These are phyloP conservation scores for Penicillium sp. DNA, from an alignment of 2,329 filamentous ascomycete genomes.

Conservation along the genomic window DNA sequence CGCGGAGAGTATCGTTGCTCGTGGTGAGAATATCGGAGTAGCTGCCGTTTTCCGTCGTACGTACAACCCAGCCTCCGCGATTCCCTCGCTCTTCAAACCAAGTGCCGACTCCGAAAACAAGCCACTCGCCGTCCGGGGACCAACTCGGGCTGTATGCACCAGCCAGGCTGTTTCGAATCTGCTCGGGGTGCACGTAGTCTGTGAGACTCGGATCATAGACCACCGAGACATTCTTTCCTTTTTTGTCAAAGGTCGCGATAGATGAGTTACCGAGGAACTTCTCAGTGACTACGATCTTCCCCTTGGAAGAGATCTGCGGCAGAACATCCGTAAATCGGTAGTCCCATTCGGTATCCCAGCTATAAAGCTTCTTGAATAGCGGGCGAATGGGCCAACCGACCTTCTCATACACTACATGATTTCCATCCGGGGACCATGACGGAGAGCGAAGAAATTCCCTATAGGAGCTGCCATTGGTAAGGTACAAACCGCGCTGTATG, in stretches of 20 bases:
- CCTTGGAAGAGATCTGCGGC: constrained; percentile 32
- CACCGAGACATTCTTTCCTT: constrained; percentile 25
- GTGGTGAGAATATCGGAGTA: constrained; percentile 7
- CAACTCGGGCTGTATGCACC: constrained; percentile 47
- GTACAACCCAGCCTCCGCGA: constrained; percentile 12
- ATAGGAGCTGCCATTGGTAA: constrained; percentile 22
- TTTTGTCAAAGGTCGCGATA: constrained; percentile 32
- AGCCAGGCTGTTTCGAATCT: constrained; percentile 19
- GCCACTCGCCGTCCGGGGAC: constrained; percentile 40
- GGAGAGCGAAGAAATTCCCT: constrained; percentile 20
- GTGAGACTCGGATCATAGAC: constrained; percentile 30
- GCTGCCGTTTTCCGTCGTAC: constrained; percentile 11
- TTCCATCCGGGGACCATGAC: constrained; percentile 39
- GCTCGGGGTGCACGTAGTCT: constrained; percentile 5
- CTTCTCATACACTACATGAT: constrained; percentile 27
- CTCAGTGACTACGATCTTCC: constrained; percentile 38
- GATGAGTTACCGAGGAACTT: constrained; percentile 46
- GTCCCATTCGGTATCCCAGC: constrained; percentile 45
- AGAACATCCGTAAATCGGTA: constrained; percentile 50
- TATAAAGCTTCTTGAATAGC: constrained; percentile 41
- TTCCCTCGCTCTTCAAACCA: constrained; percentile 16
- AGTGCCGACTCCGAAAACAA: constrained; percentile 23
- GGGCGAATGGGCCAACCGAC: constrained; percentile 33
- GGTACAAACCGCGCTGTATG: constrained; percentile 30
- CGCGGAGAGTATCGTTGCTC: background rate